These are phyloP conservation scores for Penicillium sp. DNA, from an alignment of 2,329 filamentous ascomycete genomes.

Conservation along the genomic window DNA sequence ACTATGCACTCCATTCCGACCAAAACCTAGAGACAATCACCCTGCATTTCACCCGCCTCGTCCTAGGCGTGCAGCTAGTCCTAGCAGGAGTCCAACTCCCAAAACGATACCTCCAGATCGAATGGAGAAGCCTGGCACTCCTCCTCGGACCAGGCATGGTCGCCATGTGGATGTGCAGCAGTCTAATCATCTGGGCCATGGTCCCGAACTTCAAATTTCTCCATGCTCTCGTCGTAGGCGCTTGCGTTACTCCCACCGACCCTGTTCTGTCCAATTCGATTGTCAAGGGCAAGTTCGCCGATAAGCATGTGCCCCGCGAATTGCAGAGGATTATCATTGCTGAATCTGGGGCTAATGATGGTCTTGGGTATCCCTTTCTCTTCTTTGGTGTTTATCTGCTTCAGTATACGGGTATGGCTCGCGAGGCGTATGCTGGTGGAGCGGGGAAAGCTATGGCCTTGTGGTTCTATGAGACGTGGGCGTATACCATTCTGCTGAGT, in stretches of 20 bases:
- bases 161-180: constrained; percentile 81
- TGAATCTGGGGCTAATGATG: constrained; percentile 86
- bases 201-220: constrained; percentile 69
- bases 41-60: constrained; percentile 78
- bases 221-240: constrained; percentile 73
- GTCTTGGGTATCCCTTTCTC: constrained; percentile 81
- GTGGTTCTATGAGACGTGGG: constrained; percentile 85
- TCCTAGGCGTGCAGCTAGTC: constrained; percentile 85
- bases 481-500: constrained; percentile 76
- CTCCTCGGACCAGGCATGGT: constrained; percentile 82
- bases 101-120: constrained; percentile 69
- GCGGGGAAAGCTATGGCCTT: constrained; percentile 65
- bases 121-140: constrained; percentile 72
- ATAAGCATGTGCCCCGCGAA: constrained; percentile 78
- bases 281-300: constrained; percentile 89
- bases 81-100: constrained; percentile 85
- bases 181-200: constrained; percentile 71
- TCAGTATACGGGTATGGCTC: constrained; percentile 64
- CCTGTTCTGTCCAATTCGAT: constrained; percentile 84
- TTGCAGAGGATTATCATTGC: constrained; percentile 76
- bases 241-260: constrained; percentile 89
- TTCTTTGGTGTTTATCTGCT: constrained; percentile 81
- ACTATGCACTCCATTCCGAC: constrained; percentile 62
- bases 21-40: constrained; percentile 68
- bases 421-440: constrained; percentile 55